Base-by-base conservation (phyloP, 1,139 yeast species). In the Zygosaccharomyces sapae region DNA sequence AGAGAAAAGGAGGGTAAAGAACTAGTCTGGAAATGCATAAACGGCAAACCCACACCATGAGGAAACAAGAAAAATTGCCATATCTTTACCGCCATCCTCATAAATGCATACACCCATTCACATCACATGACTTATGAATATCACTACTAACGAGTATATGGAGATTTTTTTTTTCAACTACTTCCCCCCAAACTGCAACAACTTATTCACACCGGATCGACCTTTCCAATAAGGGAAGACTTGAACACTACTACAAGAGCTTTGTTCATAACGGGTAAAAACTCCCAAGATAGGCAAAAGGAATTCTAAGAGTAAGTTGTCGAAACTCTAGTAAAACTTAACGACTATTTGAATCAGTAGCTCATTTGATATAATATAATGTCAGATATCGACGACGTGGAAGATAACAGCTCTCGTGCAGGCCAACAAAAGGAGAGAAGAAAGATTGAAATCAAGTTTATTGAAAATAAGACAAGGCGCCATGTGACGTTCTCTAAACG, bases 401-500 rank as follows among this genome's bases (percentile, higher is more conserved):
- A 48, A 16, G 51, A 45, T 25, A 39, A 47, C 39, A 40, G 48
- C 24, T 45, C 51, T 30, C 49, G 50, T 41, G 43, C 43, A 30
- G 50, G 51, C 7, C 53, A 50, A 36, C 58, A 55, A 44, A 61
- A 61, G 50, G 97, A 92, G 70, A 80, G 97, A 71, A 84, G 97
- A 72, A 92, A 92, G 71, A 92, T 92, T 65, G 97, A 92, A 70
- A 92, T 92, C 69, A 88, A 89, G 73, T 92, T 92, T 65, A 92
- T 92, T 63, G 96, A 90, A 70, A 97, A 92, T 70, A 92, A 92
- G 72, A 87, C 96, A 29, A 83, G 97, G 69, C 88, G 98, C 65
- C 98, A 92, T 70, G 92, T 92, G 59, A 92, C 98, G 24, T 92
- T 92, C 63, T 87, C 96, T 46, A 92, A 92, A 73, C 86, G 98